Evolutionary conservation across 148 eudicot species (phyloP).

Genomic region (Mesembryanthemum crystallinum): DNA sequence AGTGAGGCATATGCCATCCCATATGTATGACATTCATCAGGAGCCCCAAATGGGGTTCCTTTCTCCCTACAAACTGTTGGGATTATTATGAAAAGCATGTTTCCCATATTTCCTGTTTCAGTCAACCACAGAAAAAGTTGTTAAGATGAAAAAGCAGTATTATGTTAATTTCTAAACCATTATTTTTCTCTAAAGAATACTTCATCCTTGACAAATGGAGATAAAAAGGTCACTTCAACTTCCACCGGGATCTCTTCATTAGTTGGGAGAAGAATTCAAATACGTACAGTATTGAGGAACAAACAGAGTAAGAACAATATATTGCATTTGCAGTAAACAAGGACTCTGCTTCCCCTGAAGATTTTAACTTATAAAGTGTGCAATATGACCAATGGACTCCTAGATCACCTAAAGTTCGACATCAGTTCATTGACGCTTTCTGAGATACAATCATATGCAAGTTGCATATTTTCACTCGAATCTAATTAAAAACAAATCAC

Average conservation of each 20-base stretch:
- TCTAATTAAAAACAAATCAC: neutral
- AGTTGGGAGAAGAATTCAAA: neutral
- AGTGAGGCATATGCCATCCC: slow-evolving; percentile 83
- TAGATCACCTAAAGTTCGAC: neutral
- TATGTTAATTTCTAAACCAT: neutral
- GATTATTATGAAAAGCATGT: slow-evolving; percentile 65
- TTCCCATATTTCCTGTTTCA: slow-evolving; percentile 72
- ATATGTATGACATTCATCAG: slow-evolving; percentile 51
- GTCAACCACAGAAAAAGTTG: neutral
- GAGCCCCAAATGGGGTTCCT: slow-evolving; percentile 71
- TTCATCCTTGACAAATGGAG: neutral
- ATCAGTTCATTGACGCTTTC: neutral
- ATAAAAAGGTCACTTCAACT: neutral
- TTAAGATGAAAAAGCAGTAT: neutral
- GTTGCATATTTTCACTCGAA: neutral
- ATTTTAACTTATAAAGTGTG: neutral
- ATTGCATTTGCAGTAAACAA: neutral
- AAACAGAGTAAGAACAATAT: neutral
- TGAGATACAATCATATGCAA: neutral
- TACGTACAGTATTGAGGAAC: neutral
- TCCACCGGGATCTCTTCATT: neutral
- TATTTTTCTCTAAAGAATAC: neutral
- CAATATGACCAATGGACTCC: neutral
- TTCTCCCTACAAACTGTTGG: slow-evolving; percentile 85
- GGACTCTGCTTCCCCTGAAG: neutral